phyloP scores from a whole-genome alignment of 176 grass and related monocot species.

The Aegilops speltoides region DNA sequence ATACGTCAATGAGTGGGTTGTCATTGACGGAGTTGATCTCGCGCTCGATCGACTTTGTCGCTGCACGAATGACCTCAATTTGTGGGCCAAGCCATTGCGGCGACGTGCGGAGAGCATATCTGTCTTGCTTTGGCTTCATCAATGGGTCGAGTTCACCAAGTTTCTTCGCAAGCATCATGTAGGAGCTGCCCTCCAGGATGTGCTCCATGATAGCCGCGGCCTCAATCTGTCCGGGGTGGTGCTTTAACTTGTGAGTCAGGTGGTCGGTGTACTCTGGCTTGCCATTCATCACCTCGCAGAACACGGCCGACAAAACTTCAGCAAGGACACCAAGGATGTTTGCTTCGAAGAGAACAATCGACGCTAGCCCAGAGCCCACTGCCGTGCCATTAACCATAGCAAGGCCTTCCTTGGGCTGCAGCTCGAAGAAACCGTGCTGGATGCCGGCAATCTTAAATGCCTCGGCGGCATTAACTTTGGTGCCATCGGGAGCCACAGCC shows the following conservation, averaged over 20 bases:
- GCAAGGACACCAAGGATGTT: neutral
- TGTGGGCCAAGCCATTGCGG: constrained; percentile 37
- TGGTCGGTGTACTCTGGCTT: constrained; percentile 86
- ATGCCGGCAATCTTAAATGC: constrained; percentile 57
- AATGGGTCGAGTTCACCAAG: constrained; percentile 50
- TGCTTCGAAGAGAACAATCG: neutral
- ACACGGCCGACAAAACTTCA: constrained; percentile 6
- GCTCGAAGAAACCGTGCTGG: constrained; percentile 54
- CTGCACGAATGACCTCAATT: constrained; percentile 53
- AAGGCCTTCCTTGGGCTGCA: constrained; percentile 81
- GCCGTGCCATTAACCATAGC: constrained; percentile 87
- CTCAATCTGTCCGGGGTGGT: constrained; percentile 65
- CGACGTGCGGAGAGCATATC: constrained; percentile 60
- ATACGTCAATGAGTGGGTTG: constrained; percentile 83
- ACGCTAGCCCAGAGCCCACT: constrained; percentile 58
- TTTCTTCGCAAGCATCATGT: constrained; percentile 51
- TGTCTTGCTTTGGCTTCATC: constrained; percentile 64
- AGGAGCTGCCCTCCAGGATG: constrained; percentile 53
- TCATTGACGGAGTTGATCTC: constrained; percentile 94
- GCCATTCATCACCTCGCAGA: constrained; percentile 83
- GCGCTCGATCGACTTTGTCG: constrained; percentile 40
- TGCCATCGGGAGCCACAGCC: no score
- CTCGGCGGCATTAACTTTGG: constrained; percentile 9
- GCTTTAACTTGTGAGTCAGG: constrained; percentile 82
- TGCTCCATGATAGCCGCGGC: constrained; percentile 63